Conservation (phyloP, 2,329 filamentous ascomycete genomes). For the Trichoderma atrobrunneum region DNA sequence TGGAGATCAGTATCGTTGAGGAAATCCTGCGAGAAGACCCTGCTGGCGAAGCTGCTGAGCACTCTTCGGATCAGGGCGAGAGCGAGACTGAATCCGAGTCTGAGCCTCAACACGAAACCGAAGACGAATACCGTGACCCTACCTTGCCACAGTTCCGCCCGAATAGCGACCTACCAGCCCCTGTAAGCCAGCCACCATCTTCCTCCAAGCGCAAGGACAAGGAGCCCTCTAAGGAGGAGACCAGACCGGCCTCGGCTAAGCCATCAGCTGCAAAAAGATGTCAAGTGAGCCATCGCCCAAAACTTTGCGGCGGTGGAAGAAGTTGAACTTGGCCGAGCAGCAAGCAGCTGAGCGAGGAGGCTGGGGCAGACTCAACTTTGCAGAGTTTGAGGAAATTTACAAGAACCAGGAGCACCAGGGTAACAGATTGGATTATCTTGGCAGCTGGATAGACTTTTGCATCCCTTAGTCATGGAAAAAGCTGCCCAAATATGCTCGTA, state of each 20-base stretch:
- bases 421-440: slow-evolving; percentile 73
- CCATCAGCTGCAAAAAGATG: neutral
- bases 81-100: slow-evolving; percentile 23
- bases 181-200: slow-evolving; percentile 18
- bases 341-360: slow-evolving; percentile 72
- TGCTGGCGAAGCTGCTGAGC: neutral
- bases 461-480: slow-evolving; percentile 48
- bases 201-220: neutral
- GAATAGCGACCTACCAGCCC: slow-evolving; percentile 38
- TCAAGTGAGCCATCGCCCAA: slow-evolving; percentile 27
- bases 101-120: slow-evolving; percentile 21
- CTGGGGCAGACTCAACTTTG: slow-evolving; percentile 71
- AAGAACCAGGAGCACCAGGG: slow-evolving; percentile 60
- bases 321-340: slow-evolving; percentile 62
- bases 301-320: slow-evolving; percentile 49
- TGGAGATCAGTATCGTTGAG: slow-evolving; percentile 32
- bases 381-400: slow-evolving; percentile 77
- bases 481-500: neutral
- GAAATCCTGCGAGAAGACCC: slow-evolving; percentile 27
- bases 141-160: slow-evolving; percentile 69
- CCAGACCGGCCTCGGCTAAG: neutral
- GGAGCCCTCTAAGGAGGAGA: neutral
- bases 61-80: neutral
- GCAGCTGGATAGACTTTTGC: slow-evolving; percentile 85
- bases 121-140: slow-evolving; percentile 48